A percentile compares a stretch with the other conserved stretches of the same genome.
Evolutionary conservation across 495 filamentous ascomycete genomes (phyloP).

Genomic region (Hypoxylon fragiforme): DNA sequence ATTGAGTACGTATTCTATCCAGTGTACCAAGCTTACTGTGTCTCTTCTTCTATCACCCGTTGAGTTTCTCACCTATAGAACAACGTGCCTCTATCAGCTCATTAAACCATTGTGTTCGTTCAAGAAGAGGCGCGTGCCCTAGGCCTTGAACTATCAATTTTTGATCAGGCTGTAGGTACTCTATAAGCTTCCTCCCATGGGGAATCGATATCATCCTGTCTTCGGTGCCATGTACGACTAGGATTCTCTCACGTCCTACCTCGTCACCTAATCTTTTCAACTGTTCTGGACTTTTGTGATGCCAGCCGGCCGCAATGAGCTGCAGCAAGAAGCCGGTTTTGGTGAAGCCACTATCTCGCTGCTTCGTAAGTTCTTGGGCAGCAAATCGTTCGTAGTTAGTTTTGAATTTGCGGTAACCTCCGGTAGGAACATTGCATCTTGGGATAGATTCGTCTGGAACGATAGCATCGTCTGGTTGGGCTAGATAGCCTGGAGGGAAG

Average conservation of each 20-base stretch:
- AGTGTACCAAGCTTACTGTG: too few species aligned
- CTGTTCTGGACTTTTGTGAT: slow-evolving; percentile 68
- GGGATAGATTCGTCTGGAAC: slow-evolving; percentile 42
- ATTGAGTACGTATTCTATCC: too few species aligned
- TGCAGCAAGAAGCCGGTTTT: slow-evolving; percentile 74
- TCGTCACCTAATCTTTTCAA: slow-evolving; percentile 62
- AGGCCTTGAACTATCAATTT: slow-evolving; percentile 61
- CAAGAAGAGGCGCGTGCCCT: slow-evolving; percentile 70
- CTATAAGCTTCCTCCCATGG: slow-evolving; percentile 63
- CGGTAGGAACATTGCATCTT: slow-evolving; percentile 26
- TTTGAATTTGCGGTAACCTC: slow-evolving; percentile 56
- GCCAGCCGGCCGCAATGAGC: slow-evolving; percentile 77
- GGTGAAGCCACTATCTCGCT: slow-evolving; percentile 58
- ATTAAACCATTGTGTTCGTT: slow-evolving; percentile 64
- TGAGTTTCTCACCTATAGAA: slow-evolving; percentile 41
- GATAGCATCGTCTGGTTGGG: slow-evolving; percentile 58
- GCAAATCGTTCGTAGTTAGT: slow-evolving; percentile 79
- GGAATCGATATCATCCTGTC: slow-evolving; percentile 74
- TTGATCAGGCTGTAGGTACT: slow-evolving; percentile 54
- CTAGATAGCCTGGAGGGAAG: slow-evolving; percentile 65
- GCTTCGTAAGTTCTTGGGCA: slow-evolving; percentile 73
- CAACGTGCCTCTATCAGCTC: slow-evolving; percentile 57
- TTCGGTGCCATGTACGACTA: slow-evolving; percentile 70
- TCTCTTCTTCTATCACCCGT: slow-evolving; percentile 24
- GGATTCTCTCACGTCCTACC: slow-evolving; percentile 71